These are phyloP conservation scores for Tricholoma matsutake DNA, from an alignment of 768 basidiomycete genomes.

Conservation along the genomic window DNA sequence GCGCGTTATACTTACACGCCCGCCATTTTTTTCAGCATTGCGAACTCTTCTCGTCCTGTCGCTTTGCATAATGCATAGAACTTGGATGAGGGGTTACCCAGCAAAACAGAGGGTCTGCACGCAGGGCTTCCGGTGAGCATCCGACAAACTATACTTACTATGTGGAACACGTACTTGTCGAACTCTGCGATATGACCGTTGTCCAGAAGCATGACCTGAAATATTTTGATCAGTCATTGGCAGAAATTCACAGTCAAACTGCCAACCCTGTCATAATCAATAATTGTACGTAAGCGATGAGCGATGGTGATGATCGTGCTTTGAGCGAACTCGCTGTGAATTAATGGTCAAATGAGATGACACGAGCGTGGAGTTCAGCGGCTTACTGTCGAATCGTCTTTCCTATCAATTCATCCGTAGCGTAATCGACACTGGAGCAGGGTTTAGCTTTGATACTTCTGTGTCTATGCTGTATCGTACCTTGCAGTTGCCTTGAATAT, in stretches of 20 bases:
- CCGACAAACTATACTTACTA: conserved; percentile 22
- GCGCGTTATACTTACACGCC: conserved; percentile 24
- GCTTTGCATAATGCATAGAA: conserved; percentile 72
- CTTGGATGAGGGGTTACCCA: conserved; percentile 54
- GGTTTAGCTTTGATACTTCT: not conserved
- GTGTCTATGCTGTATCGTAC: conserved; percentile 24
- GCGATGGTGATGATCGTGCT: conserved; percentile 85
- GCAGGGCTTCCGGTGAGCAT: not conserved
- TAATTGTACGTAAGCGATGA: conserved; percentile 74
- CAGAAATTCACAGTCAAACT: not conserved
- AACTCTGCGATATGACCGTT: conserved; percentile 79
- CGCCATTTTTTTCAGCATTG: conserved; percentile 66
- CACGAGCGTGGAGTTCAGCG: conserved; percentile 30
- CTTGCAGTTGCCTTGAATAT: conserved; percentile 60
- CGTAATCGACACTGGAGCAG: conserved; percentile 68
- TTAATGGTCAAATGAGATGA: conserved; percentile 32
- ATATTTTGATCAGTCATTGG: not conserved
- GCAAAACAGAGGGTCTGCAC: conserved; percentile 48
- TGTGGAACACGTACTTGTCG: conserved; percentile 50
- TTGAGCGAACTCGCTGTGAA: conserved; percentile 64
- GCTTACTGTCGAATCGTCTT: conserved; percentile 78
- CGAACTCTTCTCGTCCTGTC: conserved; percentile 70
- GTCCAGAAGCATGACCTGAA: conserved; percentile 73
- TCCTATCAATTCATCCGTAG: conserved; percentile 83
- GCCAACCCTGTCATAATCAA: conserved; percentile 78